Evolutionary conservation across 2,329 filamentous ascomycete genomes (phyloP).

Genomic region (Ophiostoma montium): DNA sequence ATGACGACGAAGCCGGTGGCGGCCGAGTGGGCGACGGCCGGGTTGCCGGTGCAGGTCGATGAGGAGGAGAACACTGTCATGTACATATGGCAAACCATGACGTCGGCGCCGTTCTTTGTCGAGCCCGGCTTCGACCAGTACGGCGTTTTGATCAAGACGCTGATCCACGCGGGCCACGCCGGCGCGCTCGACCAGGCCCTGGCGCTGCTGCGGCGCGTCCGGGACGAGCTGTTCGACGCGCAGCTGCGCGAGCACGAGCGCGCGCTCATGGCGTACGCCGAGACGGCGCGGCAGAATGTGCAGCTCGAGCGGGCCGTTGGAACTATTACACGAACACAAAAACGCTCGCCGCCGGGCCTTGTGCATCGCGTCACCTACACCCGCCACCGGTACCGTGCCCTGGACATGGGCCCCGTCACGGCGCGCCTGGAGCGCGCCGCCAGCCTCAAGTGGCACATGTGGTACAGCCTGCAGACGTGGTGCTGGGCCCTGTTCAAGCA

Average conservation of each 20-base stretch:
- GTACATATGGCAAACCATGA: slow-evolving; percentile 42
- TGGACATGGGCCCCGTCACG: slow-evolving; percentile 1
- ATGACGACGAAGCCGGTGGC: slow-evolving; percentile 27
- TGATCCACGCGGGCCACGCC: slow-evolving; percentile 17
- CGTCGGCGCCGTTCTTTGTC: slow-evolving; percentile 39
- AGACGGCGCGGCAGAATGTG: slow-evolving; percentile 16
- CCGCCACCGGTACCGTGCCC: no score
- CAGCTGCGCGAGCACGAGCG: slow-evolving; percentile 13
- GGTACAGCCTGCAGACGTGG: slow-evolving; percentile 19
- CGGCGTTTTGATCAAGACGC: slow-evolving; percentile 26
- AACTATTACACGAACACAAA: no score
- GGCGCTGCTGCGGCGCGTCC: slow-evolving; percentile 15
- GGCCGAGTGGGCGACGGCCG: slow-evolving; percentile 24
- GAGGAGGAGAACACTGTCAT: neutral
- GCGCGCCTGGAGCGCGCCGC: slow-evolving; percentile 16
- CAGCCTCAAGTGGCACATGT: slow-evolving; percentile 19
- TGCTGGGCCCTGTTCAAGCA: slow-evolving; percentile 16
- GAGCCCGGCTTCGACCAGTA: slow-evolving; percentile 43
- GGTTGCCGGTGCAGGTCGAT: slow-evolving; percentile 9
- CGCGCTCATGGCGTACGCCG: slow-evolving; percentile 15
- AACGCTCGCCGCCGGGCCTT: no score
- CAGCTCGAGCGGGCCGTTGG: neutral
- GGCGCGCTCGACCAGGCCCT: slow-evolving; percentile 12
- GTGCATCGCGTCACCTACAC: no score
- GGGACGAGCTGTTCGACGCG: slow-evolving; percentile 15